phyloP scores from a whole-genome alignment of 2,329 filamentous ascomycete genomes.

The Colletotrichum sp. region DNA sequence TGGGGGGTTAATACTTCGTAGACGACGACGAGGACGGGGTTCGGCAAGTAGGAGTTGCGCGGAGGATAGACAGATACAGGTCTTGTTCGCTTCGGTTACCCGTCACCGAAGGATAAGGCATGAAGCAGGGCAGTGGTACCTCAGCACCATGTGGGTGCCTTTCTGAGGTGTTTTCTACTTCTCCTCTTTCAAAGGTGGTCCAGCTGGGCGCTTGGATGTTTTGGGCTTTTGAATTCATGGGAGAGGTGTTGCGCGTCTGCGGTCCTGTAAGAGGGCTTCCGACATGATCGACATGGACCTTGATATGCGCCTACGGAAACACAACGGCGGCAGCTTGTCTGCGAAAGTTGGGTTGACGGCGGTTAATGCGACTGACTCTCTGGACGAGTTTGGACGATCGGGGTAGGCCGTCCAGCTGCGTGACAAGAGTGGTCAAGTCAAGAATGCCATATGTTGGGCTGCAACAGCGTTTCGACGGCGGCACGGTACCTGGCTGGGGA shows the following conservation, averaged over 20 bases:
- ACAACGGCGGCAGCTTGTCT: neutral
- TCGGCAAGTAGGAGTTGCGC: neutral
- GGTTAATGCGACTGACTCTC: constrained; percentile 1
- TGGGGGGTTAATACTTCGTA: neutral
- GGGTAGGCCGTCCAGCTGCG: neutral
- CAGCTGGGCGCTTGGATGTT: neutral
- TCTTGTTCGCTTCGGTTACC: constrained; percentile 1
- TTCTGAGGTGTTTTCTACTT: neutral
- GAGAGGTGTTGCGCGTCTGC: neutral
- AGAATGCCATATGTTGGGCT: neutral
- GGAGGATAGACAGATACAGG: neutral
- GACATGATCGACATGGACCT: neutral
- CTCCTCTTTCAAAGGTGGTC: neutral
- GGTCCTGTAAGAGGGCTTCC: neutral
- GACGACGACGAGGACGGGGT: neutral
- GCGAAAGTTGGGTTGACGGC: constrained; percentile 6
- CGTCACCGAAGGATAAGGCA: neutral
- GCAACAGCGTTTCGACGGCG: neutral
- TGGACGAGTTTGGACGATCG: neutral
- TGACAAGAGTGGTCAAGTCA: neutral
- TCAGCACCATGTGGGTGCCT: neutral
- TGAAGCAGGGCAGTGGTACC: neutral
- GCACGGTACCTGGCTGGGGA: neutral
- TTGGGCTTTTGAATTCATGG: neutral
- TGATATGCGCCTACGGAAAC: neutral